Evolutionary conservation across 2,329 filamentous ascomycete genomes (phyloP), one percentile per base, ranked within the genome.

Genomic region (Trematosphaeria pertusa): DNA sequence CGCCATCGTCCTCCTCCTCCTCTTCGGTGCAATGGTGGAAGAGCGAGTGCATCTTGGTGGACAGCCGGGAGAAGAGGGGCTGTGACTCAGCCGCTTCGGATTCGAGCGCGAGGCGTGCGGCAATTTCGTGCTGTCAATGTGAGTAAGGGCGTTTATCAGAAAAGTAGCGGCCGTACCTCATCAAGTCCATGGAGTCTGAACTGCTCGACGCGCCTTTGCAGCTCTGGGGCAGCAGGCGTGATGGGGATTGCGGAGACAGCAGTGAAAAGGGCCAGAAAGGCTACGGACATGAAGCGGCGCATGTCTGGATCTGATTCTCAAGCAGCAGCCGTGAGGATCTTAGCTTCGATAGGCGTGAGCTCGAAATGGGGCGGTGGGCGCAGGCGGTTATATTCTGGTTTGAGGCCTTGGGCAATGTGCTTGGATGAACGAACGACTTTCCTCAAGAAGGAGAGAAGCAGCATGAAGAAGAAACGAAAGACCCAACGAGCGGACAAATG

Each of bases 111-210:
- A 70, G 55, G 12, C 57, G 59, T 46, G 67, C 58, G 18, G 67
- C 65, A 22, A 71, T 70, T 44, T 69, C 66, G 10, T 67, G 65
- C 67, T 71, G 21, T 68, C 18, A 8, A 15, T 14, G 43, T 66
- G 37, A 65, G 50, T 43, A 31, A 22, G 14, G 10, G 9, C 11
- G 3, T n/a, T 28, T 20, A 21, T 18, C 3, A 5, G 28, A 11
- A 26, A n/a, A 30, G 14, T 6, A 21, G 34, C 4, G n/a, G 31
- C 34, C 50, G 9, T 62, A 71, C 67, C 59, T 73, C 70, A 42
- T 58, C 39, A 11, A 71, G 46, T 11, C 70, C 70, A 55, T 68
- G 58, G 11, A 65, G 55, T 37, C 69, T 58, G 52, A 65, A 65
- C 21, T 63, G 61, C 40, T 70, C 69, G 11, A 60, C 67, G 7